A percentile compares a stretch with the other conserved stretches of the same genome.
These are phyloP conservation scores for Trypanosoma melophagium DNA, from an alignment of 208 protist species.

Conservation along the genomic window DNA sequence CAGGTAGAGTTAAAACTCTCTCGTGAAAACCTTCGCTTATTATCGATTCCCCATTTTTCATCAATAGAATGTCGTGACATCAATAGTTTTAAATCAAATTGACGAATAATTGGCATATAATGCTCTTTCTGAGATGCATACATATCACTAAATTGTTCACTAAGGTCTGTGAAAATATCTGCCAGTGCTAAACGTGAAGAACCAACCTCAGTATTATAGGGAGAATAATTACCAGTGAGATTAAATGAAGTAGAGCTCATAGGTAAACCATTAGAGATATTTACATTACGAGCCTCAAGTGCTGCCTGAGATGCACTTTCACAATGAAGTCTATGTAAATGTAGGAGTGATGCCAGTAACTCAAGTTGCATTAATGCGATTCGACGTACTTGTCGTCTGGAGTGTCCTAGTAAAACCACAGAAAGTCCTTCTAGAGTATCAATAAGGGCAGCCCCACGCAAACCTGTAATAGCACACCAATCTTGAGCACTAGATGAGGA, in stretches of 20 bases:
- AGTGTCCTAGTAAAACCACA: constrained; percentile 24
- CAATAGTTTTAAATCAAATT: neutral
- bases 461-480: constrained; percentile 16
- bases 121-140: constrained; percentile 16
- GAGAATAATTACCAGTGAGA: neutral
- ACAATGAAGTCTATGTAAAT: constrained; percentile 16
- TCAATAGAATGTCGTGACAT: neutral
- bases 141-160: constrained; percentile 26
- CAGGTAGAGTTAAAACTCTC: neutral
- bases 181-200: constrained; percentile 6
- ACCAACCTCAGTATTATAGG: neutral
- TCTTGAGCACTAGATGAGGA: neutral
- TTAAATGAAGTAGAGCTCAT: neutral
- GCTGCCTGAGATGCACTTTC: neutral
- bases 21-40: neutral
- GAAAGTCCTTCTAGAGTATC: constrained; percentile 26
- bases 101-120: constrained; percentile 15
- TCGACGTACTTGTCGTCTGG: constrained; percentile 4
- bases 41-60: neutral
- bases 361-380: constrained; percentile 16
- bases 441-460: constrained; percentile 8
- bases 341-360: constrained; percentile 19
- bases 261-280: neutral
- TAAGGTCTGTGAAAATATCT: constrained; percentile 23
- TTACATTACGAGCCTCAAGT: neutral